These are phyloP conservation scores for Talaromyces verruculosus DNA, from an alignment of 2,329 filamentous ascomycete species.

Conservation along the genomic window DNA sequence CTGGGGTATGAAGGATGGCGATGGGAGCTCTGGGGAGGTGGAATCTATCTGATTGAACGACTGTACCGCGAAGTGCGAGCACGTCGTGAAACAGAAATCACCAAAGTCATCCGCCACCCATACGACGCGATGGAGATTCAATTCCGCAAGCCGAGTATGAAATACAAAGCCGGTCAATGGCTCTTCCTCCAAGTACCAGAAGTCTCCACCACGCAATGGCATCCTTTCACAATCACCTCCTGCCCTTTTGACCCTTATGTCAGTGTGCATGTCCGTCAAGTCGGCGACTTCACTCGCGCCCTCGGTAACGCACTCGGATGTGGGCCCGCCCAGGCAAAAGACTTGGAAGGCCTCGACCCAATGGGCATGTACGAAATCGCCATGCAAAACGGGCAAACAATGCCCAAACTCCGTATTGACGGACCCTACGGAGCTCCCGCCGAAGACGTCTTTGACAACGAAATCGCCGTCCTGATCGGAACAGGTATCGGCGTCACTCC, in stretches of 20 bases:
- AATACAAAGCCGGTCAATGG: constrained; percentile 98
- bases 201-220: constrained; percentile 89
- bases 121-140: constrained; percentile 98
- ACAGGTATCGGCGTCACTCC: constrained; percentile 85
- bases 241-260: constrained; percentile 95
- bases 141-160: constrained; percentile 93
- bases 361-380: constrained; percentile 98
- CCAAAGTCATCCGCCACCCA: constrained; percentile 90
- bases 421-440: constrained; percentile 95
- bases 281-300: constrained; percentile 92
- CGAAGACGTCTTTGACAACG: constrained; percentile 95
- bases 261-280: constrained; percentile 91
- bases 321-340: constrained; percentile 78
- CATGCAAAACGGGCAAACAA: constrained; percentile 85
- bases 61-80: constrained; percentile 88
- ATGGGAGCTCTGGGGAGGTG: constrained; percentile 88
- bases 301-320: constrained; percentile 96
- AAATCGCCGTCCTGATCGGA: constrained; percentile 74
- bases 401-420: constrained; percentile 87
- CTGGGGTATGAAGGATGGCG: constrained; percentile 95
- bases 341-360: constrained; percentile 87
- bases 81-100: constrained; percentile 80
- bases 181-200: constrained; percentile 92
- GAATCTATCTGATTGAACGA: constrained; percentile 81
- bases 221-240: constrained; percentile 98